Conservation (phyloP, 108 stramenopile species). For the Skeletonema tropicum region DNA sequence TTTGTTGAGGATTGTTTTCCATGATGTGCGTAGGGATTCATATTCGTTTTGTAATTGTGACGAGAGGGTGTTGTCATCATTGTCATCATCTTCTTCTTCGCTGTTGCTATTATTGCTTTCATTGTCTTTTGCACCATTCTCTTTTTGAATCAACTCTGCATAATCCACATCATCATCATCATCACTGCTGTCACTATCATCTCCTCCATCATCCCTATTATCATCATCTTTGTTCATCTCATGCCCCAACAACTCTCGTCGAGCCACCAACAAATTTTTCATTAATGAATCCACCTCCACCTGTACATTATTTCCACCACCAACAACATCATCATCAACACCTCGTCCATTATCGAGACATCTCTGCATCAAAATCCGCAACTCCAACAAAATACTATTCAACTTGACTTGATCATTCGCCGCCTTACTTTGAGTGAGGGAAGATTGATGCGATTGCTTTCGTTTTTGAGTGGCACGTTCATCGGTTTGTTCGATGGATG, state of each 20-base stretch:
- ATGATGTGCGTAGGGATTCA: conserved; percentile 51
- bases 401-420: conserved; percentile 63
- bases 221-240: conserved; percentile 46
- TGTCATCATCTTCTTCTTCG: conserved; percentile 7
- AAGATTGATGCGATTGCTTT: conserved; percentile 2
- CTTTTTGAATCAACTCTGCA: conserved; percentile 42
- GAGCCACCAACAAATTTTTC: conserved; percentile 58
- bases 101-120: background rate
- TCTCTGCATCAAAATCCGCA: conserved; percentile 76
- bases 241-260: conserved; percentile 35
- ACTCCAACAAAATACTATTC: conserved; percentile 62
- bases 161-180: conserved; percentile 42
- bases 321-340: conserved; percentile 7
- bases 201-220: conserved; percentile 54
- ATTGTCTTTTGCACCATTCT: background rate
- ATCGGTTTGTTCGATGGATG: conserved; percentile 40
- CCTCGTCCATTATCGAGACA: conserved; percentile 30
- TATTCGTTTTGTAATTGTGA: conserved; percentile 59
- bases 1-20: conserved; percentile 70
- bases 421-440: conserved; percentile 30
- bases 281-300: conserved; percentile 59
- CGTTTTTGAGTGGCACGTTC: conserved; percentile 25
- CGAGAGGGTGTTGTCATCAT: conserved; percentile 4
- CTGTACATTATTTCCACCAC: background rate
- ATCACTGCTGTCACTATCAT: conserved; percentile 47